phyloP scores from a whole-genome alignment of 441 rosid species.

The Cnidoscolus chayamansa region DNA sequence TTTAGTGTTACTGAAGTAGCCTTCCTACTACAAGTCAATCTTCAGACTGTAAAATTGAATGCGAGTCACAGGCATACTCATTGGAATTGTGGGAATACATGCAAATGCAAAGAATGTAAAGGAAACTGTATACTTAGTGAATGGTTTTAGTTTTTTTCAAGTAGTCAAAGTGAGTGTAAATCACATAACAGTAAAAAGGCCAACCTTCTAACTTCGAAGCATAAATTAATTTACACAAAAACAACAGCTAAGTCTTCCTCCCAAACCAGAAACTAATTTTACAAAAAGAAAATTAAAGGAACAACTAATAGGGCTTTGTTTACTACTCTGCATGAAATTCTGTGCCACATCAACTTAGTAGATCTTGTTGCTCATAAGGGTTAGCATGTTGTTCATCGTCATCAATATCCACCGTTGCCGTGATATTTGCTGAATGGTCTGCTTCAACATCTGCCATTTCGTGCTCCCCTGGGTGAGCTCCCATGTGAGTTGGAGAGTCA shows the following conservation, averaged over 20 bases:
- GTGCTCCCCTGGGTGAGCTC: constrained; percentile 12
- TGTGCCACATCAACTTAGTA: constrained; percentile 26
- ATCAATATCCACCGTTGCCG: constrained; percentile 44
- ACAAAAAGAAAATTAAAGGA: neutral
- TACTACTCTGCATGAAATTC: neutral
- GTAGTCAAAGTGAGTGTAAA: neutral
- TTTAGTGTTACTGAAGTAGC: no score
- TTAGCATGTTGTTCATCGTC: constrained; percentile 29
- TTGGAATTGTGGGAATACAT: no score
- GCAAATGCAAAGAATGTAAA: no score
- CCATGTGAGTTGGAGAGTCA: constrained; percentile 24
- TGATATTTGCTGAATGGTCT: constrained; percentile 42
- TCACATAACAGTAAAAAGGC: neutral
- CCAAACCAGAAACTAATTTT: no score
- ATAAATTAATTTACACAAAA: neutral
- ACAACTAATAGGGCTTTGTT: no score
- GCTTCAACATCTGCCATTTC: constrained; percentile 34
- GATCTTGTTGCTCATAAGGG: constrained; percentile 31
- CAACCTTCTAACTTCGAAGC: neutral
- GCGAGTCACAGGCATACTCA: no score
- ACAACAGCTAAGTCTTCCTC: no score
- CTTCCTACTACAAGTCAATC: no score
- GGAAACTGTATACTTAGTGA: no score
- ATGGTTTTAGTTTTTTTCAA: no score
- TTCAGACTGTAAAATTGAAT: no score